Evolutionary conservation across 192 early-diverging fungal species (phyloP).

Genomic region (Lobosporangium transversale): DNA sequence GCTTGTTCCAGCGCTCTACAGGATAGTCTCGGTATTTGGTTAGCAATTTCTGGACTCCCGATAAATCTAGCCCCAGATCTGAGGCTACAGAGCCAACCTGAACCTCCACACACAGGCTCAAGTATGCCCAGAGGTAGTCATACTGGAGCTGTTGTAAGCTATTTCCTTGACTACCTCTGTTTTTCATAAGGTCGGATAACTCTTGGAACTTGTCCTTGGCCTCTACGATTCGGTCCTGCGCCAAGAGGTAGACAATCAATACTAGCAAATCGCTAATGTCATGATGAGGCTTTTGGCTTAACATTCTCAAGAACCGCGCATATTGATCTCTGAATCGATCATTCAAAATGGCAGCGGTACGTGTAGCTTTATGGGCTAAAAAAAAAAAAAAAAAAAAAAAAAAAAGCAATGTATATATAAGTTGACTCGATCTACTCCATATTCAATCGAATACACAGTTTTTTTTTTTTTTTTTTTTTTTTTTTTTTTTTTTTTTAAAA

Average conservation of each 20-base stretch:
- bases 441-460: too few relatives aligned
- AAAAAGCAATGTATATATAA: too few relatives aligned
- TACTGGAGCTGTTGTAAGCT: conserved; percentile 33
- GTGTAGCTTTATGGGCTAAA: conserved; percentile 46
- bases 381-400: neutral
- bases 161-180: too few relatives aligned
- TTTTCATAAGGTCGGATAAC: conserved; percentile 4
- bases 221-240: conserved; percentile 60
- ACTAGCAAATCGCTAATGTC: conserved; percentile 44
- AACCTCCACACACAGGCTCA: conserved; percentile 37
- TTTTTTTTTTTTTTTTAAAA: too few relatives aligned
- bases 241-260: conserved; percentile 54
- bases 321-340: conserved; percentile 53
- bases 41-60: conserved; percentile 17
- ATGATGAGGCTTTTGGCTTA: conserved; percentile 40
- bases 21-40: conserved; percentile 38
- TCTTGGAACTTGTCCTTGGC: conserved; percentile 34
- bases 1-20: conserved; percentile 52
- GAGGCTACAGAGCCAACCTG: conserved; percentile 1
- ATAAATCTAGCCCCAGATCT: conserved; percentile 10
- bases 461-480: too few relatives aligned
- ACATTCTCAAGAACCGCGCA: conserved; percentile 36
- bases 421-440: too few relatives aligned
- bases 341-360: conserved; percentile 50
- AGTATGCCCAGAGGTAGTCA: conserved; percentile 38